Percentiles rank a stretch among this genome's conserved stretches.
These are phyloP conservation scores for Pythium pyrilobum DNA, from an alignment of 352 stramenopile genomes.

Conservation along the genomic window DNA sequence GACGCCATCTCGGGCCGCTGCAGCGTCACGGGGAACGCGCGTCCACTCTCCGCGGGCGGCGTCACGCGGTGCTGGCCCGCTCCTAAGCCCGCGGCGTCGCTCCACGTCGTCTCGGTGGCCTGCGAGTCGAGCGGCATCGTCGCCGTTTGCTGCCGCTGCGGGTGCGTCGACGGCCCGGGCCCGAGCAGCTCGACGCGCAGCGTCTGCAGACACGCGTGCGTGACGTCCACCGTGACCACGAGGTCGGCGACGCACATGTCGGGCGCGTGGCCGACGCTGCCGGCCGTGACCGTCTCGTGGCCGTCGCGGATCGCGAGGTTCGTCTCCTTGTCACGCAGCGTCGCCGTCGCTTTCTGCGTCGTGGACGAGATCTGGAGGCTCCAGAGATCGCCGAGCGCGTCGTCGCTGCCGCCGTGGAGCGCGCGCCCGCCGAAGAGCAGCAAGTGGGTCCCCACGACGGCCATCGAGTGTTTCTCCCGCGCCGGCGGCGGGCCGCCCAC, in stretches of 20 bases:
- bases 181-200: constrained; percentile 55
- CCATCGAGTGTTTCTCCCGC: constrained; percentile 59
- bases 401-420: constrained; percentile 19
- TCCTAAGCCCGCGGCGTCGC: constrained; percentile 23
- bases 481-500: constrained; percentile 18
- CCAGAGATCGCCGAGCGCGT: constrained; percentile 56
- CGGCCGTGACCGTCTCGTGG: constrained; percentile 41
- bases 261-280: constrained; percentile 23
- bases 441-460: constrained; percentile 34
- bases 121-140: constrained; percentile 36
- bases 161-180: constrained; percentile 48
- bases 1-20: constrained; percentile 37
- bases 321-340: constrained; percentile 33
- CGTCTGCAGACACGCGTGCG: constrained; percentile 45
- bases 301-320: constrained; percentile 42
- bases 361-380: constrained; percentile 49
- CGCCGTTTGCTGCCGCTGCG: constrained; percentile 36
- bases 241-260: constrained; percentile 46
- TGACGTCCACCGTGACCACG: constrained; percentile 42
- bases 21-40: constrained; percentile 48
- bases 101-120: constrained; percentile 39
- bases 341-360: constrained; percentile 21
- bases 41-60: constrained; percentile 25
- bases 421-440: constrained; percentile 57
- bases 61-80: constrained; percentile 28